Conservation (phyloP, 179 eudicot genomes). For the Amaranthus tricolor region DNA sequence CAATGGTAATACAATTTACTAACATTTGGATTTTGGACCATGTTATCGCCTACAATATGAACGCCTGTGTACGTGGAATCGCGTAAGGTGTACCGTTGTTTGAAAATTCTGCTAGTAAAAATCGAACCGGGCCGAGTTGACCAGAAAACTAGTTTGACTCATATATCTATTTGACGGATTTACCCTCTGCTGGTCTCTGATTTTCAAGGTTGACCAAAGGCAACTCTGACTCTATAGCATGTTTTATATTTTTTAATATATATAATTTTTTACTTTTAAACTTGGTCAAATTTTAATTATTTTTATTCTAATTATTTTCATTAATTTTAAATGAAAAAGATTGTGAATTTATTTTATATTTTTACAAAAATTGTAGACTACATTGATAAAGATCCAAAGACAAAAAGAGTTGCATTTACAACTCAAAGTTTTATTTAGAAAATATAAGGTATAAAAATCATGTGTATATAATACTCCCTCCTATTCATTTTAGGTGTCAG, state of each 20-base stretch:
- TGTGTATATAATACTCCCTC: no score
- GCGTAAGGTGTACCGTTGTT: conserved; percentile 7
- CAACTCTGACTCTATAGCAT: no score
- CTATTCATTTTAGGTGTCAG: no score
- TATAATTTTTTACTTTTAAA: background rate
- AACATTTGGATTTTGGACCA: background rate
- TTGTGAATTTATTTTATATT: no score
- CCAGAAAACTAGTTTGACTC: background rate
- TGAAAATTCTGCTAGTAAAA: conserved; percentile 3
- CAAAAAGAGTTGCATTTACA: no score
- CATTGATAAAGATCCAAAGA: no score
- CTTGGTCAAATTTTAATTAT: background rate
- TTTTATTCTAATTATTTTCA: no score
- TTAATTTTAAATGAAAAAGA: no score
- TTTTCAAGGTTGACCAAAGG: background rate
- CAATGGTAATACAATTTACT: background rate
- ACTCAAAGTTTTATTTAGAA: no score
- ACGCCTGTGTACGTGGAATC: conserved; percentile 7
- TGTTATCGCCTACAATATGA: background rate
- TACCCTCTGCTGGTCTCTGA: background rate
- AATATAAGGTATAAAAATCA: no score
- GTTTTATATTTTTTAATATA: background rate
- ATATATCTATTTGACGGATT: background rate
- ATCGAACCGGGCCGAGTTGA: conserved; percentile 3
- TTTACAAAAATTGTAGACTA: no score